phyloP scores from a whole-genome alignment of 2,329 filamentous ascomycete species.

The Xylariaceae sp. region DNA sequence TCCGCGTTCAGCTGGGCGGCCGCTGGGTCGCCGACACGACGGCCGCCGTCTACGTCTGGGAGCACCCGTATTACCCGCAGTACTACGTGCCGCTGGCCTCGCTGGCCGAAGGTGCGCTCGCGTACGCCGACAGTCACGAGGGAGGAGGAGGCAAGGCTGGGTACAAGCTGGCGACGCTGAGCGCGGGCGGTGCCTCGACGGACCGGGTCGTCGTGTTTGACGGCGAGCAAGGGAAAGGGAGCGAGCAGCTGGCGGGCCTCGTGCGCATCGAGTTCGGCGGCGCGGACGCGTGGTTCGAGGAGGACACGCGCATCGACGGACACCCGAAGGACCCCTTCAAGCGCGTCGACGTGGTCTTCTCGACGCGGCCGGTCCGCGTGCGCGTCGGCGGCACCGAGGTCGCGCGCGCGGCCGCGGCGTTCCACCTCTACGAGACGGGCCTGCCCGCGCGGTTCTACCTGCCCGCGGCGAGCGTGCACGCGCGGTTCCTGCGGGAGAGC shows the following conservation, averaged over 20 bases:
- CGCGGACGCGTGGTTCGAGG: conserved; percentile 54
- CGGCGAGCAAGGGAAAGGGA: not conserved
- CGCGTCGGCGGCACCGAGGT: conserved; percentile 44
- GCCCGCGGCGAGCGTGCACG: conserved; percentile 56
- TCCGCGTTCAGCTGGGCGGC: conserved; percentile 41
- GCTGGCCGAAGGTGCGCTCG: conserved; percentile 25
- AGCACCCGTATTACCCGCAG: conserved; percentile 43
- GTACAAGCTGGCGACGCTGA: conserved; percentile 31
- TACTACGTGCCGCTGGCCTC: conserved; percentile 42
- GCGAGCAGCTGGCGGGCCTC: conserved; percentile 31
- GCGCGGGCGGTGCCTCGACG: conserved; percentile 23
- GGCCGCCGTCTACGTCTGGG: conserved; percentile 44
- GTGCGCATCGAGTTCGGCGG: conserved; percentile 34
- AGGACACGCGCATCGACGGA: conserved; percentile 62
- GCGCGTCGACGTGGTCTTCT: conserved; percentile 65
- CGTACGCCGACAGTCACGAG: not conserved
- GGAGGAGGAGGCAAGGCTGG: conserved; percentile 7
- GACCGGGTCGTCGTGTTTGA: conserved; percentile 36
- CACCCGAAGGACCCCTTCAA: conserved; percentile 74
- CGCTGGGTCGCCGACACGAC: conserved; percentile 43
- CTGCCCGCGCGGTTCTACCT: conserved; percentile 66
- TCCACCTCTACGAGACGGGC: conserved; percentile 66
- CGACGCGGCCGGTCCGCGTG: conserved; percentile 58
- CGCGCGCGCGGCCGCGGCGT: conserved; percentile 50
- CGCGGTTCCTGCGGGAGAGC: conserved; percentile 53